Conservation (phyloP, 2,329 filamentous ascomycete species). For the Huntiella moniliformis region DNA sequence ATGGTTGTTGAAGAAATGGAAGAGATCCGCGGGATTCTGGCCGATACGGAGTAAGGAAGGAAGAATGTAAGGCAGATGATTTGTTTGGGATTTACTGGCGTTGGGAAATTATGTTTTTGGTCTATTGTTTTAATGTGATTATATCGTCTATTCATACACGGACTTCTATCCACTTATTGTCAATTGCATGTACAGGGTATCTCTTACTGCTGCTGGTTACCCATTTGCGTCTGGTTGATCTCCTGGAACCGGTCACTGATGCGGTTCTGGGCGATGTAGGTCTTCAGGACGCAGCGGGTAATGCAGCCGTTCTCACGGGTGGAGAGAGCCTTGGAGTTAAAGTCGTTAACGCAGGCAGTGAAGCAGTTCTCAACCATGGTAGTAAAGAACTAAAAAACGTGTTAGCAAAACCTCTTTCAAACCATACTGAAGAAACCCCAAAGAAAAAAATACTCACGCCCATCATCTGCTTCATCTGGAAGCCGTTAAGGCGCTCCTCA, state of each 20-base stretch:
- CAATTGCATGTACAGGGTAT: not conserved
- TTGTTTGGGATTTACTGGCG: not conserved
- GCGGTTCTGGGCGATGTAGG: constrained; percentile 77
- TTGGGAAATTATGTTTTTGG: constrained; percentile 1
- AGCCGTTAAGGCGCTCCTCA: constrained; percentile 84
- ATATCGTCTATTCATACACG: constrained; percentile 1
- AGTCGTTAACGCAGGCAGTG: constrained; percentile 92
- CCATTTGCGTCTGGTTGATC: constrained; percentile 42
- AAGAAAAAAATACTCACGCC: constrained; percentile 40
- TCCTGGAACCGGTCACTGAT: constrained; percentile 78
- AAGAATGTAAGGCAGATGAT: not conserved
- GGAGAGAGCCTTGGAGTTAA: constrained; percentile 88
- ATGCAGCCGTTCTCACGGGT: constrained; percentile 81
- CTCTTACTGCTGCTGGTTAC: constrained; percentile 22
- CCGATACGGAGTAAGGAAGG: constrained; percentile 27
- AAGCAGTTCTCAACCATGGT: constrained; percentile 79
- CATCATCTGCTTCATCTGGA: constrained; percentile 99
- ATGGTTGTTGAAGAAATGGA: constrained; percentile 54
- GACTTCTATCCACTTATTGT: not conserved
- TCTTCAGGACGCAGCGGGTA: constrained; percentile 88
- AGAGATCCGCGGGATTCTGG: constrained; percentile 36
- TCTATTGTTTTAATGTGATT: not conserved
- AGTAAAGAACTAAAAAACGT: constrained; percentile 31
- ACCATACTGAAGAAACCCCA: no score
- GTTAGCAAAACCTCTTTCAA: not conserved